Conservation (phyloP, 2,329 filamentous ascomycete species). For the Emergomyces africanus region DNA sequence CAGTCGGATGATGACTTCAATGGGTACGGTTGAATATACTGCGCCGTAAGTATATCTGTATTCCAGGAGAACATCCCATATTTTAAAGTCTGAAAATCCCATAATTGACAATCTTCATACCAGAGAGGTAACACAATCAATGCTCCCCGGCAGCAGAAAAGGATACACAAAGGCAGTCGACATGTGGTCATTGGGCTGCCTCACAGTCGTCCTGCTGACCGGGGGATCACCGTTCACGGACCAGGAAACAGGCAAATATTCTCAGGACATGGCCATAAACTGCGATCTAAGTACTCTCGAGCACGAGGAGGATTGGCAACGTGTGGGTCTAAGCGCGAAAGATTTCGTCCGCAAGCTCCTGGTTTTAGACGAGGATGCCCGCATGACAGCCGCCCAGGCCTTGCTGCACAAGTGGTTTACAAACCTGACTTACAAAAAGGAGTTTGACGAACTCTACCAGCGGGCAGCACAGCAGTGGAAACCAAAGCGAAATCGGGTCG, state of each 20-base stretch:
- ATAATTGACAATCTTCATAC: background rate
- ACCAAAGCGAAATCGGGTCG: slow-evolving; percentile 16
- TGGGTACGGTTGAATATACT: slow-evolving; percentile 45
- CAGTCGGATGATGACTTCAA: slow-evolving; percentile 40
- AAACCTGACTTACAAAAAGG: slow-evolving; percentile 33
- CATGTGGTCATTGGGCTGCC: slow-evolving; percentile 49
- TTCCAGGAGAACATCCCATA: background rate
- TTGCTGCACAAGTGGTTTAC: slow-evolving; percentile 45
- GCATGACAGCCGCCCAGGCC: slow-evolving; percentile 43
- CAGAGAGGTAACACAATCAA: slow-evolving; percentile 9
- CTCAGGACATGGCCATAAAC: slow-evolving; percentile 19
- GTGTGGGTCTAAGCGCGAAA: slow-evolving; percentile 33
- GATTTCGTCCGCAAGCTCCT: slow-evolving; percentile 43
- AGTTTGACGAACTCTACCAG: slow-evolving; percentile 39
- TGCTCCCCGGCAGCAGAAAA: slow-evolving; percentile 6
- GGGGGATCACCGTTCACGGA: slow-evolving; percentile 37
- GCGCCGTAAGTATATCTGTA: slow-evolving; percentile 41
- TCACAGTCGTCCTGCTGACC: slow-evolving; percentile 40
- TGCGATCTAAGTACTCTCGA: slow-evolving; percentile 36
- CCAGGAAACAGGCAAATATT: slow-evolving; percentile 19
- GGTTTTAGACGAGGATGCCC: slow-evolving; percentile 34
- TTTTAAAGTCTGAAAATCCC: background rate
- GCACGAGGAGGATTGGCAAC: slow-evolving; percentile 29
- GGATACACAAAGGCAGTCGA: slow-evolving; percentile 49
- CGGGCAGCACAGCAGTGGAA: slow-evolving; percentile 38